Base-by-base conservation (phyloP, 1,139 yeast genomes). In the Candida tetrigidarum region DNA sequence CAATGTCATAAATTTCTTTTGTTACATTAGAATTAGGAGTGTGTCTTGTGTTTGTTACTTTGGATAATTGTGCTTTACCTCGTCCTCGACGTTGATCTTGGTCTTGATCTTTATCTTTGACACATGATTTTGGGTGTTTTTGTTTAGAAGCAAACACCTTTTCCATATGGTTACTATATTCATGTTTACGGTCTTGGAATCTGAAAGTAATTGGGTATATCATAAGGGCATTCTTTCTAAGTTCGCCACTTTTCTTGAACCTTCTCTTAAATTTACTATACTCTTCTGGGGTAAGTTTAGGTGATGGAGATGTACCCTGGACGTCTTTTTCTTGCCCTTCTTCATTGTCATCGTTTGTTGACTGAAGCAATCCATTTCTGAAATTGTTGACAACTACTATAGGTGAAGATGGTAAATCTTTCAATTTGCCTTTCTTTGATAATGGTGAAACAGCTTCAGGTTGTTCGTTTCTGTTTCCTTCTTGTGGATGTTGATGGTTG, bases 1-100 rank as follows among this genome's bases (percentile, higher is more conserved):
- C 53, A 32, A 47, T 48, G 8, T 42, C 45, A 37, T 45, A 49
- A 19, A 51, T 49, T 9, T 49, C 54, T 4, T 44, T 42, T n/a
- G 34, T 16, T 20, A 16, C 28, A n/a, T 41, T 18, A 3, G 39
- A 35, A 16, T 30, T 26, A 27, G 16, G 10, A 2, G 36, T 18
- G 25, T 7, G 25, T 22, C 25, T 22, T n/a, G 12, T n/a, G 7
- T 11, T 27, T 18, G 41, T 19, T 37, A 14, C 8, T 18, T n/a
- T n/a, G n/a, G 46, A 28, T 14, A 33, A 30, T 2, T 28, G 11
- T 32, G 22, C n/a, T 9, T 7, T 16, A 6, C 11, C 11, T 9
- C 20, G 33, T 16, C 20, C 2, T 15, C 4, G 16, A 14, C 33
- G 20, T 29, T 26, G 35, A 22, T 7, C 20, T 2, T 7, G 22